phyloP scores from a whole-genome alignment of 2,329 filamentous ascomycete genomes.

The Chaetomium sp. region DNA sequence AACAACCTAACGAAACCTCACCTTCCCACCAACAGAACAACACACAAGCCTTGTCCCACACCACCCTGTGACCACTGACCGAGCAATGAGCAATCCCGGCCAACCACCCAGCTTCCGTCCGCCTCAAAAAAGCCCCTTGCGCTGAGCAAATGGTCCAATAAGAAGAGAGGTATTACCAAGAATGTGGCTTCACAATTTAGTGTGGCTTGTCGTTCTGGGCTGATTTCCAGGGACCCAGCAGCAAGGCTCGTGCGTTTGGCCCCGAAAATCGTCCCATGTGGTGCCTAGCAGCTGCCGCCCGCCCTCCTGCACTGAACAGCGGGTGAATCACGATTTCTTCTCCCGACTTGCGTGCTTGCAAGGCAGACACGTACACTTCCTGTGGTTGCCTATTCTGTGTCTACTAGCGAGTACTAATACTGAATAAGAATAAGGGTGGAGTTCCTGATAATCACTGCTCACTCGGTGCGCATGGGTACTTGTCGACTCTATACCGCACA shows the following conservation, averaged over 20 bases:
- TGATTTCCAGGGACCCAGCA: constrained; percentile 25
- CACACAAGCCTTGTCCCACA: not conserved
- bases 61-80: not conserved
- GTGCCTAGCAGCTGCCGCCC: constrained; percentile 3
- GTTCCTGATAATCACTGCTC: too few relatives aligned
- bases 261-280: constrained; percentile 22
- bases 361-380: not conserved
- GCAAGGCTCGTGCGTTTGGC: not conserved
- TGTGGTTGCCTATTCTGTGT: not conserved
- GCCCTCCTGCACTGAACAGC: not conserved
- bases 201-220: constrained; percentile 38
- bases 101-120: not conserved
- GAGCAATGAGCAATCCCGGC: constrained; percentile 6
- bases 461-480: too few relatives aligned
- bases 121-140: not conserved
- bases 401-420: not conserved
- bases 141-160: constrained; percentile 28
- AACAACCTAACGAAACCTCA: not conserved
- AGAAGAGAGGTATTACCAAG: constrained; percentile 31
- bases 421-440: not conserved
- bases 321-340: not conserved
- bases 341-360: not conserved
- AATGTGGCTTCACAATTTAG: constrained; percentile 28
- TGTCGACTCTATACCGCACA: too few relatives aligned
- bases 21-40: not conserved